Base-by-base conservation (phyloP, 768 basidiomycete species). In the Pleurotus pulmonarius region DNA sequence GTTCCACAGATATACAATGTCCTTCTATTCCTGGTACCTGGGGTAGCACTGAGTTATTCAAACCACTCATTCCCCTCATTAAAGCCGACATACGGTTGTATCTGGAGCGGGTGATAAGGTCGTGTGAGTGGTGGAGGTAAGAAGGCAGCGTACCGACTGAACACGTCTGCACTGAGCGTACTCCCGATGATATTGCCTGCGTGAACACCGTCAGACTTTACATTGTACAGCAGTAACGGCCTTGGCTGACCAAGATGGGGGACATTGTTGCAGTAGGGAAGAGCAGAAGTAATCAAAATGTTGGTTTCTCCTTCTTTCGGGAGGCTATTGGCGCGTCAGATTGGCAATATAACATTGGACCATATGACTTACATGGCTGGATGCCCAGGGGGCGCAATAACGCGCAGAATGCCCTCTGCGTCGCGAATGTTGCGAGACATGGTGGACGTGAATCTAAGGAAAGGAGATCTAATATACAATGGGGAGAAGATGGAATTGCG, bases 1-100 rank as follows among this genome's bases (percentile, higher is more conserved):
- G 97, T 98, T 24, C 97, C 97, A 70, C 97, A 99, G 56, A 99
- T 81, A 68, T 96, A 99, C 29, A 98, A 78, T 0, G 94, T 96
- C 44, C 87, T 85, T 63, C 89, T 79, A 76, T 98, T 97, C 64
- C 89, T 78, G 26, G 92, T 89, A 34, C 85, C 79, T 81, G 44
- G 13, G 20, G 41, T 44, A 44, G 41, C 41, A 44, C 41, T 16
- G 20, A 45, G 13, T 38, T 24, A 41, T 40, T 26, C 7, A 29
- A 12, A 22, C 16, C 24, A 60, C 39, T 58, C 57, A 45, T 57
- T 60, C 39, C 18, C 12, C 46, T 6, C 18, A 49, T 29, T 29
- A 49, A 57, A 34, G 7, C 29, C 29, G 20, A 67, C 83, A 58
- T 69, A 88, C 86, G 80, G 63, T 75, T 84, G 67, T 87, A 87